phyloP scores from a whole-genome alignment of 2,329 filamentous ascomycete species.

The Sporothrix humicola region DNA sequence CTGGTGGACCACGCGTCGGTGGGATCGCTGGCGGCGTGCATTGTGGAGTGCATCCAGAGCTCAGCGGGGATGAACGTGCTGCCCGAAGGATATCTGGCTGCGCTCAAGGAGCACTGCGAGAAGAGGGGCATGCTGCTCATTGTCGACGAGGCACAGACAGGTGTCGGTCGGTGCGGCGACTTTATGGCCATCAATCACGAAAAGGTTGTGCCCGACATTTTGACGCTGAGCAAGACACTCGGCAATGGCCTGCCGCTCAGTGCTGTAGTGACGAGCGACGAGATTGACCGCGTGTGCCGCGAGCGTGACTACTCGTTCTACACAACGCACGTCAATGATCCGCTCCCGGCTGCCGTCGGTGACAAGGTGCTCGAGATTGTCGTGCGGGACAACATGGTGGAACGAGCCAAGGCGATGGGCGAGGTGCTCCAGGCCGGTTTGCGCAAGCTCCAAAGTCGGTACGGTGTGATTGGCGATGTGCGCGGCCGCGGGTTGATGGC shows the following conservation, averaged over 20 bases:
- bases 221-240: slow-evolving; percentile 60
- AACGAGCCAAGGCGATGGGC: slow-evolving; percentile 53
- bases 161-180: slow-evolving; percentile 59
- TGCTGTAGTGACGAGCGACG: slow-evolving; percentile 60
- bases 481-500: slow-evolving; percentile 64
- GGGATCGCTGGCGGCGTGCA: slow-evolving; percentile 66
- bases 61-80: slow-evolving; percentile 62
- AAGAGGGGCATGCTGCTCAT: slow-evolving; percentile 63
- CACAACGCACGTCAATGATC: slow-evolving; percentile 68
- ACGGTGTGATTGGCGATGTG: slow-evolving; percentile 66
- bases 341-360: slow-evolving; percentile 64
- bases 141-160: slow-evolving; percentile 65
- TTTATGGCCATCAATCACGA: slow-evolving; percentile 63
- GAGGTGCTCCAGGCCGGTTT: slow-evolving; percentile 55
- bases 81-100: slow-evolving; percentile 61
- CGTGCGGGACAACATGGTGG: slow-evolving; percentile 58
- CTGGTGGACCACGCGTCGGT: slow-evolving; percentile 63
- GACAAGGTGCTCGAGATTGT: slow-evolving; percentile 68
- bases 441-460: slow-evolving; percentile 52
- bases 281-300: slow-evolving; percentile 56
- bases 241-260: slow-evolving; percentile 59
- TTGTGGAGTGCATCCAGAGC: slow-evolving; percentile 65
- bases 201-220: slow-evolving; percentile 54
- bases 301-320: slow-evolving; percentile 61
- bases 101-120: slow-evolving; percentile 58